Evolutionary conservation across 2,329 filamentous ascomycete species (phyloP).

Genomic region (Aspergillaceae sp.): DNA sequence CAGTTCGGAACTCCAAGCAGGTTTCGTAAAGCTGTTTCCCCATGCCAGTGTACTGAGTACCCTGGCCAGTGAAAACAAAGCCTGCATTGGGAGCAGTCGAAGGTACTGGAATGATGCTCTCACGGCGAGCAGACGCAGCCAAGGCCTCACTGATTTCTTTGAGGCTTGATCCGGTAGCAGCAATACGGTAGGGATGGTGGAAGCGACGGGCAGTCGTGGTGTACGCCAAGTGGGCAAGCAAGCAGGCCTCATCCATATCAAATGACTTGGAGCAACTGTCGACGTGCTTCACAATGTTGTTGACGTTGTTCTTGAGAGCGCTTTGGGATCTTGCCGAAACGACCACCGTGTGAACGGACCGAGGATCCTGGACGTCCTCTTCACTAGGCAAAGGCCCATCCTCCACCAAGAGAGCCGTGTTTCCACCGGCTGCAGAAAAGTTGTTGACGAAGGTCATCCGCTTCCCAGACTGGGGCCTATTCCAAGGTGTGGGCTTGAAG

Average conservation of each 20-base stretch:
- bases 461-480: slow-evolving; percentile 18
- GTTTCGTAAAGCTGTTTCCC: slow-evolving; percentile 28
- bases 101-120: slow-evolving; percentile 20
- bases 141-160: slow-evolving; percentile 22
- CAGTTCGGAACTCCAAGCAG: slow-evolving; percentile 21
- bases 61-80: slow-evolving; percentile 35
- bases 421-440: slow-evolving; percentile 62
- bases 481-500: slow-evolving; percentile 38
- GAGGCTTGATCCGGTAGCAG: slow-evolving; percentile 21
- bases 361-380: slow-evolving; percentile 37
- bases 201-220: slow-evolving; percentile 52
- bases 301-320: slow-evolving; percentile 44
- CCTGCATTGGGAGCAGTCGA: slow-evolving; percentile 20
- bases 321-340: slow-evolving; percentile 45
- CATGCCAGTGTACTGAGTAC: slow-evolving; percentile 30
- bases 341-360: slow-evolving; percentile 48
- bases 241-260: slow-evolving; percentile 21
- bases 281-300: slow-evolving; percentile 46
- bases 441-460: slow-evolving; percentile 50
- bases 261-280: slow-evolving; percentile 35
- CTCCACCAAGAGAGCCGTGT: slow-evolving; percentile 56
- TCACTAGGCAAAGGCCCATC: slow-evolving; percentile 42
- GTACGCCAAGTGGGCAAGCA: slow-evolving; percentile 52
- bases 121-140: slow-evolving; percentile 11
- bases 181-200: slow-evolving; percentile 32